These are phyloP conservation scores for Mercurialis annua DNA, from an alignment of 345 rosid species.

Conservation along the genomic window DNA sequence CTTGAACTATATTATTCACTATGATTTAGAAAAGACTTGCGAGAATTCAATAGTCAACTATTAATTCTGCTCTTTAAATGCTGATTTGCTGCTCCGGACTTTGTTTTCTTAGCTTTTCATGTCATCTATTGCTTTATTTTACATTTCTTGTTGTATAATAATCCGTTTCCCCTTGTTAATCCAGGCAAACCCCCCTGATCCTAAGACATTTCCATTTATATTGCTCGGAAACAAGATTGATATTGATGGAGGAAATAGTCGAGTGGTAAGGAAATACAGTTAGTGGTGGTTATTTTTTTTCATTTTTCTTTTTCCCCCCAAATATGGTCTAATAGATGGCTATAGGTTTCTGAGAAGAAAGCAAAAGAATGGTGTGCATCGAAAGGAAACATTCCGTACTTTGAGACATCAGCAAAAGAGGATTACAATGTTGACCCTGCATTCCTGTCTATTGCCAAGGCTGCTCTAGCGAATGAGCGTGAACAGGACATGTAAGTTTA, in stretches of 20 bases:
- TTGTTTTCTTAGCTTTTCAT: background rate
- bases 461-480: slow-evolving; percentile 73
- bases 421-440: slow-evolving; percentile 85
- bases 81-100: background rate
- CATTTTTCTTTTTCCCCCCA: background rate
- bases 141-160: background rate
- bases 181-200: slow-evolving; percentile 84
- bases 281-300: background rate
- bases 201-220: slow-evolving; percentile 73
- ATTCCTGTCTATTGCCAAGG: slow-evolving; percentile 72
- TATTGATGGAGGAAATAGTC: slow-evolving; percentile 96
- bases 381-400: slow-evolving; percentile 83
- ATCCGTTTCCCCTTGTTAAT: slow-evolving; percentile 22
- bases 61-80: background rate
- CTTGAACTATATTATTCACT: background rate
- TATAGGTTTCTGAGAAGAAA: slow-evolving; percentile 96
- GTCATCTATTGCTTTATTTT: background rate
- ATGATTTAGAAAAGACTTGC: background rate
- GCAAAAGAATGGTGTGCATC: slow-evolving; percentile 95
- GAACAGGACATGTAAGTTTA: slow-evolving; percentile 90
- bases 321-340: slow-evolving; percentile 6
- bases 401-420: slow-evolving; percentile 96
- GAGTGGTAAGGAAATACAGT: slow-evolving; percentile 63
- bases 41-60: background rate
- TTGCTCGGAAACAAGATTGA: slow-evolving; percentile 97